phyloP scores from a whole-genome alignment of 2,329 filamentous ascomycete genomes.

The Byssothecium circinans region DNA sequence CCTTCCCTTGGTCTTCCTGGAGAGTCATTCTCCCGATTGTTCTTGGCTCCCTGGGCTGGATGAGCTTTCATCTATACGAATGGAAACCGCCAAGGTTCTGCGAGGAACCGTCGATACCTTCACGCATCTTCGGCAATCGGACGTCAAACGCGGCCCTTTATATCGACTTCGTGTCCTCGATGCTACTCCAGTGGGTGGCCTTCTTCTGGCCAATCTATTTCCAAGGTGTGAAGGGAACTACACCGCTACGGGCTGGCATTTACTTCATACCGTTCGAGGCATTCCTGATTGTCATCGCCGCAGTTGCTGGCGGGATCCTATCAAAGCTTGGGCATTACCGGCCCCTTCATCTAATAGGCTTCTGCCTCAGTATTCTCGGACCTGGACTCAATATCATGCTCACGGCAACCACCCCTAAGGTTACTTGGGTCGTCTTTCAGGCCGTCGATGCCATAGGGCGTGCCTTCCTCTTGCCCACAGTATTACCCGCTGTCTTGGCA shows the following conservation, averaged over 20 bases:
- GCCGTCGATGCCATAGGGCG: slow-evolving; percentile 8
- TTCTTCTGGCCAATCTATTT: slow-evolving; percentile 24
- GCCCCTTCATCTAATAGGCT: slow-evolving; percentile 10
- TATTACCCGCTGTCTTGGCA: slow-evolving; percentile 15
- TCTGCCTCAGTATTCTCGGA: not conserved
- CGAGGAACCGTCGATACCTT: slow-evolving; percentile 11
- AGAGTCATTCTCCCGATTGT: slow-evolving; percentile 49
- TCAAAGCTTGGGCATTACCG: slow-evolving; percentile 28
- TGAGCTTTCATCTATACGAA: slow-evolving; percentile 43
- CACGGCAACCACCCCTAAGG: slow-evolving; percentile 1
- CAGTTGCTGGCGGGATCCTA: slow-evolving; percentile 6
- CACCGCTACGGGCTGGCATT: slow-evolving; percentile 11
- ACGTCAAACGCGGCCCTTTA: slow-evolving; percentile 10
- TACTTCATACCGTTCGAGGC: slow-evolving; percentile 12
- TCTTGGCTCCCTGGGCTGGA: slow-evolving; percentile 45
- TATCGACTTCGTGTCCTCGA: slow-evolving; percentile 8
- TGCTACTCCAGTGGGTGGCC: slow-evolving; percentile 7
- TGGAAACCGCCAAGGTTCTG: slow-evolving; percentile 22
- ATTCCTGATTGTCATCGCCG: slow-evolving; percentile 4
- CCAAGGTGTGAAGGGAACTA: slow-evolving; percentile 9
- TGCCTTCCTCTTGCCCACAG: slow-evolving; percentile 6
- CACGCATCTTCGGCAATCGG: slow-evolving; percentile 14
- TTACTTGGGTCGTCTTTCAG: slow-evolving; percentile 23
- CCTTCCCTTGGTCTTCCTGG: slow-evolving; percentile 46
- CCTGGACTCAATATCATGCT: not conserved